Base-by-base conservation (phyloP, 2,329 filamentous ascomycete species). In the Laburnicola sp. region DNA sequence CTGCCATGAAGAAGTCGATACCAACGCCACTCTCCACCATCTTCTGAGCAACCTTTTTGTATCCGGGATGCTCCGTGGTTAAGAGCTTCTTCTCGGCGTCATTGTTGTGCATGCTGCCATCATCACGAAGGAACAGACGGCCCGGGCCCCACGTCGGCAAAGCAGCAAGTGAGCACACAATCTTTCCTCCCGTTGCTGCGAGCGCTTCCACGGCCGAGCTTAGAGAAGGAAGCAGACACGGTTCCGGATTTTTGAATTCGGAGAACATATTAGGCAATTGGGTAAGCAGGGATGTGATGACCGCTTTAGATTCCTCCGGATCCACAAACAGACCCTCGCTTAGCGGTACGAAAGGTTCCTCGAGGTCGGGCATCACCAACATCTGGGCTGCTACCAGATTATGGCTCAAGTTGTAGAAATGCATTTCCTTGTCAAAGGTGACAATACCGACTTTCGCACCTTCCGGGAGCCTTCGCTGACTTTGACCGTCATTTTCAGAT, bases 291-390 rank as follows among this genome's bases (percentile, higher is more conserved):
- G 88, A 88, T 3, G 86, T 88, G 65, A 99, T 96, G 65, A 95
- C 86, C 23, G 85, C 78, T 79, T 88, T 93, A 39, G 91, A 94
- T 71, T 96, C 90, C 63, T 91, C 86, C 1, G 94, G 91, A 71
- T 99, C 93, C 11, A 97, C 93, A 71, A 97, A 97, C 7, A 99
- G 80, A 11, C 93, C 92, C 51, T 96, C 89, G 57, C 89, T 91
- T 16, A 99, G 79, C 2, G 94, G 92, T 11, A 97, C 86, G 70
- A 99, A 99, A 0, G 94, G 94, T 60, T 99, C 94, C 65, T 97
- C 92, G 42, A 99, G 82, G 69, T 99, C 94, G 3, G 94, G 89
- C 90, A 99, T 96, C 44, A 99, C 92, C 79, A 99, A 85, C 91
- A 99, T 97, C 69, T 99, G 94, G 7, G 94, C 91, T 74, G 91